A percentile compares a stretch with the other conserved stretches of the same genome.
Conservation (phyloP, 2,329 filamentous ascomycete genomes). For the Tympanopsis confertula region DNA sequence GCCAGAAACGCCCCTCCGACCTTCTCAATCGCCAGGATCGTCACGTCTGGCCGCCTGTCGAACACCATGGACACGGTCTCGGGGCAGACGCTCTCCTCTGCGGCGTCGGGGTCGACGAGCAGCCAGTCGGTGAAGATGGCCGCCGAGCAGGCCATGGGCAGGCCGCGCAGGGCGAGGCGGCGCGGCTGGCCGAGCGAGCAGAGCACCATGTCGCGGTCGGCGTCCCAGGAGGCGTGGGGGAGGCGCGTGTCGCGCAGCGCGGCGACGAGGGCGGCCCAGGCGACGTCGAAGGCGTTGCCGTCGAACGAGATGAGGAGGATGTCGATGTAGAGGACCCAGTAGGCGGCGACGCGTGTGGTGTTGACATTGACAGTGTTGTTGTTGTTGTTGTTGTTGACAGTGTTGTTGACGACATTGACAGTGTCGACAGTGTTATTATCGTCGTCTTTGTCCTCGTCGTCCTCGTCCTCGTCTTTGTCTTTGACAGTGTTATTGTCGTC, state of each 20-base stretch:
- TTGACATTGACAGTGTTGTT: too few species aligned
- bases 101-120: too few species aligned
- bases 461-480: slow-evolving; percentile 11
- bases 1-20: too few species aligned
- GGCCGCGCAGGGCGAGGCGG: slow-evolving; percentile 45
- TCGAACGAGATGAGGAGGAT: slow-evolving; percentile 89
- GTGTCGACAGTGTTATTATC: too few species aligned
- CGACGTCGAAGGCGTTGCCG: slow-evolving; percentile 82
- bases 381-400: too few species aligned
- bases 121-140: too few species aligned
- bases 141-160: slow-evolving; percentile 70
- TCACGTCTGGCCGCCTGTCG: too few species aligned
- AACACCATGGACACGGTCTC: too few species aligned
- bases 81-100: too few species aligned
- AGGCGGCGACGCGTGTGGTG: slow-evolving; percentile 56
- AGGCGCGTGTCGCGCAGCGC: slow-evolving; percentile 69
- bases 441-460: slow-evolving; percentile 2
- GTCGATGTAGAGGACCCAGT: slow-evolving; percentile 92
- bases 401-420: too few species aligned
- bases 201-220: slow-evolving; percentile 66
- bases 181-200: slow-evolving; percentile 51
- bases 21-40: too few species aligned
- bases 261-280: slow-evolving; percentile 74
- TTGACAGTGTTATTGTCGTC: slow-evolving; percentile 30
- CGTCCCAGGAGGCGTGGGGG: slow-evolving; percentile 72